A percentile compares a stretch with the other conserved stretches of the same genome.
Evolutionary conservation across 441 rosid genomes (phyloP).

Genomic region (Mallotus japonicus): DNA sequence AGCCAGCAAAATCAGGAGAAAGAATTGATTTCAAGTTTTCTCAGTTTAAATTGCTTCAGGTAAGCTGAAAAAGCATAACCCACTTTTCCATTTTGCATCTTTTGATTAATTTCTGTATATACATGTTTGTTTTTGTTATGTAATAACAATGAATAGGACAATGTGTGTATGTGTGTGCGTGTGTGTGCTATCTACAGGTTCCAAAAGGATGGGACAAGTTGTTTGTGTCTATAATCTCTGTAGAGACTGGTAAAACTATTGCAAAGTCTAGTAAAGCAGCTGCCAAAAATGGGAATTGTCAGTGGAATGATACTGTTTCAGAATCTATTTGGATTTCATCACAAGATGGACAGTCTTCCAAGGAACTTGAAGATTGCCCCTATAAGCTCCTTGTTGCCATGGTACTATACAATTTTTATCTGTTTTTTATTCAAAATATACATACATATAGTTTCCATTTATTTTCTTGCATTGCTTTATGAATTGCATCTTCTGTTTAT

Average conservation of each 20-base stretch:
- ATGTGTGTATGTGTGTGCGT: neutral
- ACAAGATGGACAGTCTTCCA: slow-evolving; percentile 32
- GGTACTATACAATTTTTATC: slow-evolving; percentile 19
- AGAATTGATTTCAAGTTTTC: slow-evolving; percentile 52
- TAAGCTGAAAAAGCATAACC: neutral
- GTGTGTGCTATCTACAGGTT: slow-evolving; percentile 32
- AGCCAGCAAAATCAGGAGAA: slow-evolving; percentile 34
- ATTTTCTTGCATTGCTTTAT: neutral
- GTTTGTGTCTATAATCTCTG: slow-evolving; percentile 44
- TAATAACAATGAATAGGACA: neutral
- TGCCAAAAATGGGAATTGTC: slow-evolving; percentile 52
- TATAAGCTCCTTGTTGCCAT: slow-evolving; percentile 51
- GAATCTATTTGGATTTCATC: slow-evolving; percentile 44
- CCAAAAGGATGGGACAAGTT: slow-evolving; percentile 78
- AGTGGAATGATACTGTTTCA: slow-evolving; percentile 51
- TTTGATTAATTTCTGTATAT: too few species aligned
- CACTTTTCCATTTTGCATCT: neutral
- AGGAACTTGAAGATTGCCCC: slow-evolving; percentile 39
- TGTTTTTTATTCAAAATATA: too few species aligned
- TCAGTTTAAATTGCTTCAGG: slow-evolving; percentile 53
- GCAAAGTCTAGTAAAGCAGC: slow-evolving; percentile 44
- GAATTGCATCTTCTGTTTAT: neutral
- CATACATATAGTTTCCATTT: too few species aligned
- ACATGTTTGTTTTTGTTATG: neutral
- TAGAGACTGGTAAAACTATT: slow-evolving; percentile 53